Evolutionary conservation across 805 yeast genomes (phyloP), one percentile per base, ranked within the genome.

Genomic region (Candida khao-thaluensis): DNA sequence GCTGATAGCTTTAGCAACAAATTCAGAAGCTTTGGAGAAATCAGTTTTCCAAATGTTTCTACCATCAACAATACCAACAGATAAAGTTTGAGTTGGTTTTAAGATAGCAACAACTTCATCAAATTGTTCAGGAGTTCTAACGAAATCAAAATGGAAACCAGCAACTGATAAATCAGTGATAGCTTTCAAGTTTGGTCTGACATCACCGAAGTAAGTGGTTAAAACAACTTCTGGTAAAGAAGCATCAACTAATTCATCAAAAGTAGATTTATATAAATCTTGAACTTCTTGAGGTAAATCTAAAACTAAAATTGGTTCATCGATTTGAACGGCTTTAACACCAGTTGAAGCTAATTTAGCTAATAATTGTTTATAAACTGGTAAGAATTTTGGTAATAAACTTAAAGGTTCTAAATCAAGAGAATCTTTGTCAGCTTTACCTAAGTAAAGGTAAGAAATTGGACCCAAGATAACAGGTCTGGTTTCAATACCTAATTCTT

Each of bases 41-140:
- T 93, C 85, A 69, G 95, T 84, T 81, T 93, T 93, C 99, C 99
- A 93, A 74, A 93, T 88, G 83, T 93, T 93, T 81, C 99, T 89
- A 74, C 99, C 99, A 61, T 89, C 95, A 60, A 93, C 90, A 58
- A 93, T 79, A 87, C 99, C 99, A 52, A 85, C 96, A 47, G 98
- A 91, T 62, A 93, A 76, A 49, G 76, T 72, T 77, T 93, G 95
- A 51, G 79, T 71, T 49, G 72, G 77, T 52, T 75, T 64, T 44
- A 91, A 71, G 59, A 85, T 73, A 43, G 77, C 71, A 45, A 77
- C 71, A 56, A 86, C 95, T 41, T 80, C 86, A 43, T 87, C 91
- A 53, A 93, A 81, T 79, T 93, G 99, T 69, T 87, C 95, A 60
- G 98, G 96, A 55, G 80, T 84, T 78, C 97, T 89, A 69, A 81